These are phyloP conservation scores for Nepenthes alata DNA, from an alignment of 179 eudicot species.

Conservation along the genomic window DNA sequence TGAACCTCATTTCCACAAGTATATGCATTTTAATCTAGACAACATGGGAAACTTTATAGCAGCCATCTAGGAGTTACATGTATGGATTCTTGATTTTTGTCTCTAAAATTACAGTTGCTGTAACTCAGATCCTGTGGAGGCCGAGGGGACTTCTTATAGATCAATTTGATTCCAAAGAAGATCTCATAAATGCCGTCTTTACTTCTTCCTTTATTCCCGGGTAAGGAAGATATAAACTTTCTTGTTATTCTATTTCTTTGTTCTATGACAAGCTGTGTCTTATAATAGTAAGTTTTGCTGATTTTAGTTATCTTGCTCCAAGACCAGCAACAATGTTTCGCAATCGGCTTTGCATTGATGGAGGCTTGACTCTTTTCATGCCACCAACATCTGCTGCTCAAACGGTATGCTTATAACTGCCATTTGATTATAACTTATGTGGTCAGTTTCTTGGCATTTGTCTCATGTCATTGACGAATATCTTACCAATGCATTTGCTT, in stretches of 20 bases:
- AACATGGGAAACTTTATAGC: no score
- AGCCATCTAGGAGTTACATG: no score
- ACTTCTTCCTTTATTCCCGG: constrained; percentile 98
- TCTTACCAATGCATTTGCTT: no score
- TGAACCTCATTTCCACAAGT: background rate
- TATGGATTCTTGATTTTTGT: background rate
- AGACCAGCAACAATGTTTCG: constrained; percentile 91
- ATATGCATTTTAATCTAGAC: background rate
- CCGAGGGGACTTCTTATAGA: constrained; percentile 90
- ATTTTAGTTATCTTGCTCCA: constrained; percentile 91
- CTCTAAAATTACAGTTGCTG: constrained; percentile 55
- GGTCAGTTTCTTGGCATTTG: background rate
- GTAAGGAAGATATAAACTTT: constrained; percentile 20
- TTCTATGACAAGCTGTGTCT: constrained; percentile 8
- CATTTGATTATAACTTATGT: constrained; percentile 7
- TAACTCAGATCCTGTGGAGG: constrained; percentile 89
- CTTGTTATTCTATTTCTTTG: background rate
- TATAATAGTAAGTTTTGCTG: constrained; percentile 2
- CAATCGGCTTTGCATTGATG: constrained; percentile 84
- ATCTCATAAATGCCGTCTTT: constrained; percentile 83
- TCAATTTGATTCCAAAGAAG: constrained; percentile 95
- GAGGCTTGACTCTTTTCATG: constrained; percentile 96
- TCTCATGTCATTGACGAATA: no score
- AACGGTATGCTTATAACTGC: constrained; percentile 37
- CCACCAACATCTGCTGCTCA: constrained; percentile 94